Base-by-base conservation (phyloP, 2,329 filamentous ascomycete species). In the Colletotrichum orbiculare region DNA sequence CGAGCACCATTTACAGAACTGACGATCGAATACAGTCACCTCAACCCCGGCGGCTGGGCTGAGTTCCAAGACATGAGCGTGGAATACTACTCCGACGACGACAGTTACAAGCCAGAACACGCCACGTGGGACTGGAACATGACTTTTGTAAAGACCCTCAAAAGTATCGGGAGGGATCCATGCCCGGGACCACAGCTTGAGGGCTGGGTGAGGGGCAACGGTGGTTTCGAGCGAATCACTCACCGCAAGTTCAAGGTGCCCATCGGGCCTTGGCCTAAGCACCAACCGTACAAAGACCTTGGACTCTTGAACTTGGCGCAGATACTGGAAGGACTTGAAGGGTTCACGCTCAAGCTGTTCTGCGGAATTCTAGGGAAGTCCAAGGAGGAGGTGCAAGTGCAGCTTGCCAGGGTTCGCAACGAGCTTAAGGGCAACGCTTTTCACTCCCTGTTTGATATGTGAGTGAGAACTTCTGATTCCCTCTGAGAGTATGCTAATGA, bases 181-280 rank as follows among this genome's bases (percentile, higher is more conserved):
- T 60, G 50, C 34, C 72, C 73, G 0, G 74, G 71, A 0, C 70
- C 69, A 0, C 56, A 66, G 12, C 72, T 72, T 33, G 71, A 73
- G 34, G 64, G 65, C 4, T 76, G 73, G 72, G 68, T 79, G 13
- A 68, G 65, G 25, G 72, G 46, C 7, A 49, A 74, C 1, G 74
- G 71, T 3, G 79, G 79, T 1, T 82, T 81, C 64, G 58, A 67
- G 8, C 73, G 75, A 53, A 69, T 79, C 8, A 68, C 68, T 1
- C 71, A 77, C 52, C 70, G 68, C 8, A 45, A 71, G 12, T 76
- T 73, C 61, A 75, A 75, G 65, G 66, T 74, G 49, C 77, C 77
- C 2, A 72, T 76, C n/a, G 76, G 76, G 0, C 69, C 74, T 4
- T 81, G 79, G 79, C 69, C 78, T 5, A 77, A 75, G 59, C 73